Conservation (phyloP, 2,329 filamentous ascomycete species). For the Ophiocordyceps australis region DNA sequence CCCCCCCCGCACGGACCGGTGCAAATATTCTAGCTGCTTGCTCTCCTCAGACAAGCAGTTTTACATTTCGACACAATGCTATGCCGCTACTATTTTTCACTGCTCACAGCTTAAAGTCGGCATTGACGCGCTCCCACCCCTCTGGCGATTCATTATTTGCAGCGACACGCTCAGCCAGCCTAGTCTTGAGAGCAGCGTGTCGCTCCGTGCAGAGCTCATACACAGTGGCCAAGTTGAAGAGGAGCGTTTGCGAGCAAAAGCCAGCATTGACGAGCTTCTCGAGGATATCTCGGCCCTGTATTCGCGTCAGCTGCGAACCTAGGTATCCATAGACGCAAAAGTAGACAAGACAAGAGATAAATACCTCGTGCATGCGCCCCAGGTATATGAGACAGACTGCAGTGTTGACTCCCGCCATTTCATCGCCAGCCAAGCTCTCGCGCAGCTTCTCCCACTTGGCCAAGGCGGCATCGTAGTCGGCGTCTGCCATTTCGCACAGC, state of each 20-base stretch:
- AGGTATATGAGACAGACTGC: constrained; percentile 74
- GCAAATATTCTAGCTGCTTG: too few relatives aligned
- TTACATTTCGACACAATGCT: too few relatives aligned
- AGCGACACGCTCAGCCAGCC: constrained; percentile 53
- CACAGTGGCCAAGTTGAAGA: constrained; percentile 81
- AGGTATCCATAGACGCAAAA: constrained; percentile 1
- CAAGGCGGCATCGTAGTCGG: constrained; percentile 47
- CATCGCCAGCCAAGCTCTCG: constrained; percentile 25
- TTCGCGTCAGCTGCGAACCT: not conserved
- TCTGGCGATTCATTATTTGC: constrained; percentile 31
- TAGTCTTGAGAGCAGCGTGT: constrained; percentile 49
- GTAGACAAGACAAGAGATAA: too few relatives aligned
- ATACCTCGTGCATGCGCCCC: constrained; percentile 54
- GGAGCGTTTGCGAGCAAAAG: constrained; percentile 55
- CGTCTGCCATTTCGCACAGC: constrained; percentile 63
- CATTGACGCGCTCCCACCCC: constrained; percentile 54
- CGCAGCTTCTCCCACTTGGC: constrained; percentile 37
- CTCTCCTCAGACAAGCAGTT: too few relatives aligned
- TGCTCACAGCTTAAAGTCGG: constrained; percentile 63
- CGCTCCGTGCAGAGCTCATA: constrained; percentile 83
- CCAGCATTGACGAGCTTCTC: constrained; percentile 45
- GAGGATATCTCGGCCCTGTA: constrained; percentile 45
- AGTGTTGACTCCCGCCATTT: constrained; percentile 64
- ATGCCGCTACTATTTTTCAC: too few relatives aligned
- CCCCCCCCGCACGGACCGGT: constrained; percentile 1